Evolutionary conservation across 106 monocot genomes (phyloP).

Genomic region (Chionographis japonica): DNA sequence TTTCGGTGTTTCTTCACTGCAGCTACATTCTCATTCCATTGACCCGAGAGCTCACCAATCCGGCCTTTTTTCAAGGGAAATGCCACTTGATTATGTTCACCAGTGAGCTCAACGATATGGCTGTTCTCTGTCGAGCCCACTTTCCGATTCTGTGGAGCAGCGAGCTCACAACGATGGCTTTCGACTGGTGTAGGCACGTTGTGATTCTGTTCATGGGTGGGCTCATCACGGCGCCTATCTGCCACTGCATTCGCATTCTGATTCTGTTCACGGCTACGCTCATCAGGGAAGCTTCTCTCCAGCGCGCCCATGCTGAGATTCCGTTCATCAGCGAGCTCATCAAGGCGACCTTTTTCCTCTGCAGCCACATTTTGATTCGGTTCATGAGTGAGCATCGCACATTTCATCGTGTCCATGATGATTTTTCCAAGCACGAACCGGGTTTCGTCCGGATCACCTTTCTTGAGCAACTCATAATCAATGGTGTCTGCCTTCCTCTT

Average conservation of each 20-base stretch:
- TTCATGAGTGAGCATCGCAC: neutral
- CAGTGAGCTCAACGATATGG: too few relatives aligned
- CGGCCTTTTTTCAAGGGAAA: too few relatives aligned
- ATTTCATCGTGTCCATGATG: slow-evolving; percentile 47
- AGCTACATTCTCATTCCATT: too few relatives aligned
- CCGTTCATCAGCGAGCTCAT: neutral
- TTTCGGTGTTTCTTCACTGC: too few relatives aligned
- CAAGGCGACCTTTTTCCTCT: neutral
- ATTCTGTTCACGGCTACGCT: neutral
- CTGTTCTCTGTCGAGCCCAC: too few relatives aligned
- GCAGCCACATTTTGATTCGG: neutral
- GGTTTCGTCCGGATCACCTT: slow-evolving; percentile 46
- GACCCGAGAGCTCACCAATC: too few relatives aligned
- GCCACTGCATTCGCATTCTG: neutral
- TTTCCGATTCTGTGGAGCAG: too few relatives aligned
- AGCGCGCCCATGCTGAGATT: neutral
- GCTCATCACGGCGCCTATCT: neutral
- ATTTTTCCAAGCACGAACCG: slow-evolving; percentile 59
- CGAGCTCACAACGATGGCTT: too few relatives aligned
- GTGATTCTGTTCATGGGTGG: neutral
- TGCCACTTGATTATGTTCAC: too few relatives aligned
- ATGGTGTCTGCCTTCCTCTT: slow-evolving; percentile 21
- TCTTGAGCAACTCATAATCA: slow-evolving; percentile 46
- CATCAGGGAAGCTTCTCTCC: neutral
- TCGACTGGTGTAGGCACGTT: too few relatives aligned